phyloP scores from a whole-genome alignment of 768 basidiomycete species.

The Kwoniella shandongensis region DNA sequence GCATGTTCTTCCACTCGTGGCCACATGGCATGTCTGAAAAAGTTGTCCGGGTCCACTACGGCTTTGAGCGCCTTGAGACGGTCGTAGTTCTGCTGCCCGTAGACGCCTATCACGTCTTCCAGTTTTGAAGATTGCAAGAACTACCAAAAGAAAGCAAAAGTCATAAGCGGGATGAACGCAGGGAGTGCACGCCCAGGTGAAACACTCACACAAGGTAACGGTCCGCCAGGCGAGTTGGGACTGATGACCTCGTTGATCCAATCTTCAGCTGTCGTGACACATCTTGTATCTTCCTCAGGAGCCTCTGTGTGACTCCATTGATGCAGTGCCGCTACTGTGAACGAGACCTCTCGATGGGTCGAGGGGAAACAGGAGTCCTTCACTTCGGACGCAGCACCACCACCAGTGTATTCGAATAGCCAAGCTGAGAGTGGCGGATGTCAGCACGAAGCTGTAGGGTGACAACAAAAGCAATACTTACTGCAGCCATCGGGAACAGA shows the following conservation, averaged over 20 bases:
- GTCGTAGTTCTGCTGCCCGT: conserved; percentile 68
- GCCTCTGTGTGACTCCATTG: conserved; percentile 75
- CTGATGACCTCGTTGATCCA: conserved; percentile 78
- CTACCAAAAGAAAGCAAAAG: conserved; percentile 20
- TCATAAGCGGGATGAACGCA: neutral
- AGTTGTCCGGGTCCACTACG: conserved; percentile 70
- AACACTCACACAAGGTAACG: conserved; percentile 79
- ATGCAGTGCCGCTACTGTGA: conserved; percentile 84
- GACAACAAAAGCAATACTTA: conserved; percentile 62
- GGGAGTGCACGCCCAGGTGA: too few species aligned
- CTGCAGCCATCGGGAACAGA: conserved; percentile 88
- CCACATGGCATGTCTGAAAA: conserved; percentile 81
- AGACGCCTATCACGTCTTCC: conserved; percentile 50
- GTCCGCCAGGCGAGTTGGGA: conserved; percentile 72
- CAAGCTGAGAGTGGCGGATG: conserved; percentile 59
- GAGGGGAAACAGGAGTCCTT: conserved; percentile 71
- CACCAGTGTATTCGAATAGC: conserved; percentile 82
- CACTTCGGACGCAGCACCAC: conserved; percentile 72
- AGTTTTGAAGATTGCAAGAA: conserved; percentile 47
- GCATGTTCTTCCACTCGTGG: conserved; percentile 53
- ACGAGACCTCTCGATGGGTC: conserved; percentile 73
- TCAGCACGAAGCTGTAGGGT: neutral
- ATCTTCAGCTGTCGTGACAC: conserved; percentile 79
- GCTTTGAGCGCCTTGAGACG: conserved; percentile 71
- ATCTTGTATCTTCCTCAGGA: conserved; percentile 73